Conservation (phyloP, 2,329 filamentous ascomycete genomes). For the Raffaelea ambrosiae region DNA sequence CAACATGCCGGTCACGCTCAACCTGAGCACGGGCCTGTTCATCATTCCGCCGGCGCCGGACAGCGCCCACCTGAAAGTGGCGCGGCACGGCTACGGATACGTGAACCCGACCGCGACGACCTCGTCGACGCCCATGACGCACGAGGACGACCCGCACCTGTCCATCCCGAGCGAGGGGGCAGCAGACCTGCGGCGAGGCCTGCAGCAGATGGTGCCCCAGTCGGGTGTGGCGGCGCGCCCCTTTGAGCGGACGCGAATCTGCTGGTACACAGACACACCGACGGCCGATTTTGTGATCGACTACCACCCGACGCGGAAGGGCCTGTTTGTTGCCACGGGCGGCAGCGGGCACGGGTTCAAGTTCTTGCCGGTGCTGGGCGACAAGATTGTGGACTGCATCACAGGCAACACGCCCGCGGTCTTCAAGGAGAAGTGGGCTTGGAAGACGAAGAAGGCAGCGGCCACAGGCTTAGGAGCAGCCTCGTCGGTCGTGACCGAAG, state of each 20-base stretch:
- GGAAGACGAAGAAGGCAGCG: slow-evolving; percentile 42
- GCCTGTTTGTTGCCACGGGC: slow-evolving; percentile 53
- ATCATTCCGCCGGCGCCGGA: slow-evolving; percentile 55
- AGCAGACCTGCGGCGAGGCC: slow-evolving; percentile 48
- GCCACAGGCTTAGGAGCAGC: slow-evolving; percentile 5
- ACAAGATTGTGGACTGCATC: slow-evolving; percentile 51
- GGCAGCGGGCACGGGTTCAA: slow-evolving; percentile 62
- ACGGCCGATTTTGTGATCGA: slow-evolving; percentile 64
- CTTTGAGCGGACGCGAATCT: slow-evolving; percentile 55
- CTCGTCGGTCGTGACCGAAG: slow-evolving; percentile 37
- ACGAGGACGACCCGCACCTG: slow-evolving; percentile 37
- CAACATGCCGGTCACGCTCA: slow-evolving; percentile 63
- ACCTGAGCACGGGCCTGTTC: slow-evolving; percentile 64
- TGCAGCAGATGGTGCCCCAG: slow-evolving; percentile 52
- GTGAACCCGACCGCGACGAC: slow-evolving; percentile 40
- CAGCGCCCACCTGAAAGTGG: slow-evolving; percentile 56
- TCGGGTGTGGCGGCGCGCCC: slow-evolving; percentile 46
- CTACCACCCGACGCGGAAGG: slow-evolving; percentile 54
- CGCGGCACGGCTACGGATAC: slow-evolving; percentile 63
- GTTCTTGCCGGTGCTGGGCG: slow-evolving; percentile 58
- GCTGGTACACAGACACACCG: slow-evolving; percentile 70
- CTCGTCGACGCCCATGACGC: slow-evolving; percentile 13
- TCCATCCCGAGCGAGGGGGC: slow-evolving; percentile 53
- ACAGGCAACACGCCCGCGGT: slow-evolving; percentile 34
- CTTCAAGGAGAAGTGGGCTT: slow-evolving; percentile 52